Evolutionary conservation across 1,139 yeast genomes (phyloP).

Genomic region (Candida sanyaensis): DNA sequence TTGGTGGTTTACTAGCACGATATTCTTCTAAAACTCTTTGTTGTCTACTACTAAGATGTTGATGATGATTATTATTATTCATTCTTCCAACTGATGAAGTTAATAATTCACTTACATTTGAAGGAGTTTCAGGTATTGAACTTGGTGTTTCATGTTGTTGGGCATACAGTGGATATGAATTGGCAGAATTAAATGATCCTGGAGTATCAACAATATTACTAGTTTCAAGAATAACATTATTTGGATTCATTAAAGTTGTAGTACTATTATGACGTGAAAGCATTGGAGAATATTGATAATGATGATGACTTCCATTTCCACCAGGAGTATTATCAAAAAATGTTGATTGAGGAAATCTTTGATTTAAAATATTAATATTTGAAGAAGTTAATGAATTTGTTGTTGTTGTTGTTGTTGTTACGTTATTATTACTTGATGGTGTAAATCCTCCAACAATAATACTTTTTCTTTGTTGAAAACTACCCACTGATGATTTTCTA

Average conservation of each 20-base stretch:
- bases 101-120: slow-evolving; percentile 22
- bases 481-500: slow-evolving; percentile 19
- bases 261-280: slow-evolving; percentile 16
- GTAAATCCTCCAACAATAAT: slow-evolving; percentile 1
- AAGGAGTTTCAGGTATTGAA: slow-evolving; percentile 20
- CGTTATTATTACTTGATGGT: slow-evolving; percentile 7
- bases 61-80: no score
- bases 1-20: slow-evolving; percentile 15
- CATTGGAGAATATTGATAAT: slow-evolving; percentile 13
- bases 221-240: slow-evolving; percentile 5
- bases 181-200: slow-evolving; percentile 24
- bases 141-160: slow-evolving; percentile 12
- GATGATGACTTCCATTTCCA: no score
- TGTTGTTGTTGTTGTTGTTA: no score
- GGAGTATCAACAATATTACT: slow-evolving; percentile 22
- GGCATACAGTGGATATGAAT: slow-evolving; percentile 15
- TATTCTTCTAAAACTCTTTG: slow-evolving; percentile 14
- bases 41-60: slow-evolving; percentile 4
- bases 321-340: slow-evolving; percentile 30
- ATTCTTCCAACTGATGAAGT: slow-evolving; percentile 13
- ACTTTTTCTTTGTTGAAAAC: slow-evolving; percentile 12
- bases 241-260: slow-evolving; percentile 13
- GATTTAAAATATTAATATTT: slow-evolving; percentile 31
- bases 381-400: slow-evolving; percentile 28
- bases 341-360: slow-evolving; percentile 21